phyloP scores from a whole-genome alignment of 1,284 basidiomycete genomes.

The Sporisorium reilianum region DNA sequence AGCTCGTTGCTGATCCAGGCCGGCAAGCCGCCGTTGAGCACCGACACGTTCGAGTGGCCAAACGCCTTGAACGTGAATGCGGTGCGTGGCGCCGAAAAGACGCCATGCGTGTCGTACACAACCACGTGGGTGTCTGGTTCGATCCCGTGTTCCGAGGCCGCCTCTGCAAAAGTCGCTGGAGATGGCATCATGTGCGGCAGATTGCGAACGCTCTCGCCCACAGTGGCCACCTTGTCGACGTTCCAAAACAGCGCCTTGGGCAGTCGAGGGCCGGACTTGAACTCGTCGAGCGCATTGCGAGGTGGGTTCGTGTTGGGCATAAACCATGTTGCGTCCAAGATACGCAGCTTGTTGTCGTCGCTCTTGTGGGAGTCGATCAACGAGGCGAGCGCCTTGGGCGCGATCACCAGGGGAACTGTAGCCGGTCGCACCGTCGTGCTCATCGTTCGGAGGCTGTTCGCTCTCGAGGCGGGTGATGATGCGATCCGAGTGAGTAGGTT shows the following conservation, averaged over 20 bases:
- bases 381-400: constrained; percentile 43
- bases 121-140: constrained; percentile 82
- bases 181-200: constrained; percentile 95
- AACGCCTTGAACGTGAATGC: constrained; percentile 65
- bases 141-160: constrained; percentile 84
- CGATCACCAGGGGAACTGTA: constrained; percentile 46
- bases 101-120: constrained; percentile 76
- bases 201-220: constrained; percentile 52
- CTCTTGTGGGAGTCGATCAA: constrained; percentile 29
- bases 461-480: background rate
- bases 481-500: constrained; percentile 8
- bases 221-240: constrained; percentile 77
- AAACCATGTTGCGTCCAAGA: constrained; percentile 82
- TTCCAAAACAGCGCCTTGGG: constrained; percentile 83
- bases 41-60: constrained; percentile 60
- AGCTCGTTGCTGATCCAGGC: constrained; percentile 58
- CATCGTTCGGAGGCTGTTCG: constrained; percentile 23
- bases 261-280: constrained; percentile 75
- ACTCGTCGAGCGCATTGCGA: constrained; percentile 77
- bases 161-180: constrained; percentile 78
- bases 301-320: constrained; percentile 81
- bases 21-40: constrained; percentile 66
- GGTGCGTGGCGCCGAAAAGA: constrained; percentile 56
- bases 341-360: constrained; percentile 33
- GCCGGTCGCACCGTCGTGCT: constrained; percentile 33